Conservation (phyloP, 2,329 filamentous ascomycete genomes). For the Penicillium hordei region DNA sequence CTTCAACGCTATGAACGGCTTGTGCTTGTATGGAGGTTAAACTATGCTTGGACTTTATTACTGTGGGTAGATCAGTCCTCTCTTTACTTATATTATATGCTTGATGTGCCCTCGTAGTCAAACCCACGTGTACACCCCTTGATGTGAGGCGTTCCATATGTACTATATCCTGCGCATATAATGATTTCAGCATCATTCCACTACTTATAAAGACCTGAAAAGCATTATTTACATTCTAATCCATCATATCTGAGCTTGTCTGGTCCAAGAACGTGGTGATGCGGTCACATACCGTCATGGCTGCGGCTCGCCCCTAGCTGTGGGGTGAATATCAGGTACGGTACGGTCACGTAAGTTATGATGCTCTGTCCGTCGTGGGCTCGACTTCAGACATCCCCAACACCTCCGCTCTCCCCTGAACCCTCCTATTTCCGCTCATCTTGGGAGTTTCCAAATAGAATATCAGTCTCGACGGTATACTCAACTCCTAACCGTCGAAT, state of each 20-base stretch:
- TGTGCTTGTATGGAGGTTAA: background rate
- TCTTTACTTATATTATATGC: background rate
- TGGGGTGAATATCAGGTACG: slow-evolving; percentile 22
- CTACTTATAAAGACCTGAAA: background rate
- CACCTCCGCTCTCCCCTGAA: slow-evolving; percentile 19
- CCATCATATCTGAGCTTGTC: background rate
- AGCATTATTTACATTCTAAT: background rate
- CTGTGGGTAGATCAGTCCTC: background rate
- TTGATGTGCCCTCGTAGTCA: background rate
- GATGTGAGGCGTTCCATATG: background rate
- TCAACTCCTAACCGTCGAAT: slow-evolving; percentile 5
- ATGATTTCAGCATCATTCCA: background rate
- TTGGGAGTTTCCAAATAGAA: slow-evolving; percentile 14
- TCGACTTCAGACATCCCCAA: slow-evolving; percentile 22
- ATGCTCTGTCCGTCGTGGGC: slow-evolving; percentile 25
- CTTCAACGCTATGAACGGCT: background rate
- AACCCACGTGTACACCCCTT: background rate
- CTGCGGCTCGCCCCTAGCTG: slow-evolving; percentile 11
- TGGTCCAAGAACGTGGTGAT: slow-evolving; percentile 2
- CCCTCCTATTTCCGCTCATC: slow-evolving; percentile 21
- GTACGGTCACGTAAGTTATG: slow-evolving; percentile 32
- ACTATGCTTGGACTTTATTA: background rate
- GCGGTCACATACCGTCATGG: slow-evolving; percentile 21
- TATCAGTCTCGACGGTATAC: background rate
- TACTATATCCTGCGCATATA: background rate